A percentile compares a stretch with the other conserved stretches of the same genome.
Conservation (phyloP, 305 asterid genomes). For the Fraxinus paxiana region DNA sequence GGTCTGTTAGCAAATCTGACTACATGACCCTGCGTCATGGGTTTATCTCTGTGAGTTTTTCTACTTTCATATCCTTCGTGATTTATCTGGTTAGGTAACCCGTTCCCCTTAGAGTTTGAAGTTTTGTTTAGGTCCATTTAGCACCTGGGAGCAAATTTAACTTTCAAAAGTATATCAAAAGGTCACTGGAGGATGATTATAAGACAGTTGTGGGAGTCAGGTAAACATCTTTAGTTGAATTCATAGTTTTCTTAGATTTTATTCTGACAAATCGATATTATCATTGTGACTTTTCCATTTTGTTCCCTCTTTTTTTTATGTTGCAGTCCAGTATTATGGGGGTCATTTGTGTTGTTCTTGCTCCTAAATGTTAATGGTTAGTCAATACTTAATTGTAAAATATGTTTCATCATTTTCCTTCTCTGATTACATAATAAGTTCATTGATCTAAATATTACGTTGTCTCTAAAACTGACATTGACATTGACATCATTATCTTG, state of each 20-base stretch:
- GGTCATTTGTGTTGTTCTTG: conserved; percentile 76
- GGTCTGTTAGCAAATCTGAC: conserved; percentile 80
- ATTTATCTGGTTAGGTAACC: background rate
- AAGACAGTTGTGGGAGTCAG: conserved; percentile 89
- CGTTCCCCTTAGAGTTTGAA: background rate
- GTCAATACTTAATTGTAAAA: conserved; percentile 13
- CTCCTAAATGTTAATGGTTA: conserved; percentile 77
- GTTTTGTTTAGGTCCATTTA: conserved; percentile 60
- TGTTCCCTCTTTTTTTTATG: background rate
- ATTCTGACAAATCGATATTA: background rate
- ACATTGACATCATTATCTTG: background rate
- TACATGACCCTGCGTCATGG: conserved; percentile 90
- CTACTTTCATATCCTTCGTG: background rate
- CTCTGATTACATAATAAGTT: background rate
- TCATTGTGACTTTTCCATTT: background rate
- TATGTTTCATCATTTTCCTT: background rate
- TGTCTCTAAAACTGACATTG: background rate
- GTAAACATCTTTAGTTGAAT: conserved; percentile 28
- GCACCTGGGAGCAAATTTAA: conserved; percentile 93
- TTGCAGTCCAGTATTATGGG: conserved; percentile 91
- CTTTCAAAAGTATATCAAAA: conserved; percentile 82
- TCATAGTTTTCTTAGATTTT: background rate
- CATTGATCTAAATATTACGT: background rate
- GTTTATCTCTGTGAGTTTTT: conserved; percentile 65
- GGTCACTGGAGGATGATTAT: conserved; percentile 86